Evolutionary conservation across 768 basidiomycete species (phyloP).

Genomic region (Kwoniella botswanensis): DNA sequence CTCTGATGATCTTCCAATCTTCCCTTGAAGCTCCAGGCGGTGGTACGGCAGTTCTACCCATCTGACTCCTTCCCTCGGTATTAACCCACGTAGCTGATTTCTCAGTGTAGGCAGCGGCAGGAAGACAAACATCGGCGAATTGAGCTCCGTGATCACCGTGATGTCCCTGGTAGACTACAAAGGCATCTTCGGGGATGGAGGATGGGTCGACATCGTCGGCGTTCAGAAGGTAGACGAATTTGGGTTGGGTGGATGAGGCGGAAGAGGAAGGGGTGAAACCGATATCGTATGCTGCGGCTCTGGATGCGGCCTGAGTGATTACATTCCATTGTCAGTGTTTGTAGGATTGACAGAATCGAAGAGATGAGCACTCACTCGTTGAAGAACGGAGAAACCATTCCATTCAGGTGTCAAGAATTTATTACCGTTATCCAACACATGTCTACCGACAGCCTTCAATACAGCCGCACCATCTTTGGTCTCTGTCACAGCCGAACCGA

Average conservation of each 20-base stretch:
- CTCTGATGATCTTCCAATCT: slow-evolving; percentile 96
- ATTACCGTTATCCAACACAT: slow-evolving; percentile 76
- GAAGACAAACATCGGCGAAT: slow-evolving; percentile 94
- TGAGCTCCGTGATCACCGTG: slow-evolving; percentile 97
- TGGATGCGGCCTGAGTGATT: slow-evolving; percentile 77
- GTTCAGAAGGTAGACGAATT: slow-evolving; percentile 95
- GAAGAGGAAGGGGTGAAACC: slow-evolving; percentile 87
- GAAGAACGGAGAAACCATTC: slow-evolving; percentile 92
- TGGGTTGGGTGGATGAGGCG: slow-evolving; percentile 76
- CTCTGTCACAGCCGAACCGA: slow-evolving; percentile 84
- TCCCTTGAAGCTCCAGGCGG: slow-evolving; percentile 95
- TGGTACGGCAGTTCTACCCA: slow-evolving; percentile 86
- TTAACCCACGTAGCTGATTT: slow-evolving; percentile 91
- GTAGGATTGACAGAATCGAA: not conserved
- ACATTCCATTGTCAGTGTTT: too few species aligned
- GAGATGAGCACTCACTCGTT: slow-evolving; percentile 68
- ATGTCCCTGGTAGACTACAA: slow-evolving; percentile 98
- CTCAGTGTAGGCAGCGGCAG: slow-evolving; percentile 93
- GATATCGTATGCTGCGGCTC: slow-evolving; percentile 90
- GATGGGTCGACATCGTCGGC: slow-evolving; percentile 91
- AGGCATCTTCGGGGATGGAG: slow-evolving; percentile 85
- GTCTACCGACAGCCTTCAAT: slow-evolving; percentile 76
- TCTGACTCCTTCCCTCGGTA: slow-evolving; percentile 90
- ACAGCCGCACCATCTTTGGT: slow-evolving; percentile 80
- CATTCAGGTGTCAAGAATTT: slow-evolving; percentile 83